Evolutionary conservation across 495 filamentous ascomycete species (phyloP).

Genomic region (Tuber aestivum): DNA sequence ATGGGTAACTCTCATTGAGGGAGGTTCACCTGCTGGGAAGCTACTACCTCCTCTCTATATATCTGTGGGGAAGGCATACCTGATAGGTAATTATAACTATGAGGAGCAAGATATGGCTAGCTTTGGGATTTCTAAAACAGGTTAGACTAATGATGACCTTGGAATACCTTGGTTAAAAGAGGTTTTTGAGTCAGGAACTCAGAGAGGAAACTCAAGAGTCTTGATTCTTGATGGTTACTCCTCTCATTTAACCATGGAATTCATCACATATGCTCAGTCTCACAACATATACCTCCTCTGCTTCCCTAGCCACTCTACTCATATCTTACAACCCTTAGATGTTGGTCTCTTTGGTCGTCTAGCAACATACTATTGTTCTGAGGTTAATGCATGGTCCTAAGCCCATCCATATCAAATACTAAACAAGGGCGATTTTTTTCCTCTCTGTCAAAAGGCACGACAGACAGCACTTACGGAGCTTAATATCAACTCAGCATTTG

Average conservation of each 20-base stretch:
- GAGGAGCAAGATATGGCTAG: background rate
- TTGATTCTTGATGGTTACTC: no score
- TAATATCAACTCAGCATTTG: conserved; percentile 19
- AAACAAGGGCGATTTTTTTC: conserved; percentile 16
- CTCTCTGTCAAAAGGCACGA: background rate
- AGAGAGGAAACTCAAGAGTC: no score
- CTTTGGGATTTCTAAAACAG: no score
- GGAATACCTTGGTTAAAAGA: no score
- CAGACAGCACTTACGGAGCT: background rate
- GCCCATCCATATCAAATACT: conserved; percentile 6
- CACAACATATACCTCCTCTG: no score
- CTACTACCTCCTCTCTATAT: conserved; percentile 14
- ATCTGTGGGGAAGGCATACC: background rate
- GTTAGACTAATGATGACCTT: no score
- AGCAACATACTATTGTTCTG: conserved; percentile 10
- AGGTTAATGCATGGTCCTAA: conserved; percentile 7
- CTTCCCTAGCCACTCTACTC: no score
- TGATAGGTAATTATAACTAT: no score
- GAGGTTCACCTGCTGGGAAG: background rate
- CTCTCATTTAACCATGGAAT: no score
- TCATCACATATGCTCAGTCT: no score
- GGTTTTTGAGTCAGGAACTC: no score
- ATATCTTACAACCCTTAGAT: no score
- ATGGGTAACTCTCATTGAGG: conserved; percentile 13
- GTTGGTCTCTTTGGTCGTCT: background rate